phyloP scores from a whole-genome alignment of 2,329 filamentous ascomycete genomes.

The Coniochaeta pulveracea region DNA sequence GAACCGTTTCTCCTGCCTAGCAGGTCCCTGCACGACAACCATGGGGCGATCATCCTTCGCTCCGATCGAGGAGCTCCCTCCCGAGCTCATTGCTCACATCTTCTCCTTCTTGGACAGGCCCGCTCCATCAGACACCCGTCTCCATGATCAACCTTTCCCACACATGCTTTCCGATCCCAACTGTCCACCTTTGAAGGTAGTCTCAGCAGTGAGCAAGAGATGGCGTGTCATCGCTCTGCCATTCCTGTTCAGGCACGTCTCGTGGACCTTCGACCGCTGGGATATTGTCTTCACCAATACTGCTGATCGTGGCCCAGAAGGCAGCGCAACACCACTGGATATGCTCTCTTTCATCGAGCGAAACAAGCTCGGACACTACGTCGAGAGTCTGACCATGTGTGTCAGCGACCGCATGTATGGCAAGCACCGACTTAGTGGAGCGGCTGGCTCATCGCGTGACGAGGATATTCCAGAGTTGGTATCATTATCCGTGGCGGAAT shows the following conservation, averaged over 20 bases:
- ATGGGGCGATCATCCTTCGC: too few relatives aligned
- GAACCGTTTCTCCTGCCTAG: too few relatives aligned
- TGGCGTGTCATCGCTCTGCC: conserved; percentile 42
- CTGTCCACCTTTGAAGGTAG: conserved; percentile 37
- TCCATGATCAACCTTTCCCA: conserved; percentile 37
- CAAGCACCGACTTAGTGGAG: conserved; percentile 3
- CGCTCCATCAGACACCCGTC: conserved; percentile 33
- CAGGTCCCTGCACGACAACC: too few relatives aligned
- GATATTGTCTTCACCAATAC: conserved; percentile 14
- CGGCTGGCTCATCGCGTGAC: background rate
- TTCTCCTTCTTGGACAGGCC: conserved; percentile 39
- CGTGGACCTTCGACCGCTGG: conserved; percentile 26
- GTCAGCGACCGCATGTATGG: conserved; percentile 14
- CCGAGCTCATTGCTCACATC: conserved; percentile 48
- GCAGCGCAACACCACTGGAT: conserved; percentile 15
- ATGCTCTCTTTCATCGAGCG: conserved; percentile 26
- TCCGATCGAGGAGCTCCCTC: conserved; percentile 38
- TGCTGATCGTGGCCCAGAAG: background rate
- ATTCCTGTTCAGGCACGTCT: conserved; percentile 43
- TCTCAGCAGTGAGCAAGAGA: conserved; percentile 39
- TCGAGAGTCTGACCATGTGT: conserved; percentile 28
- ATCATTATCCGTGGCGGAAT: conserved; percentile 1
- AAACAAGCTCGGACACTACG: conserved; percentile 25
- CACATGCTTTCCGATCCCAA: conserved; percentile 20
- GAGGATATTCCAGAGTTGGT: too few relatives aligned